Conservation (phyloP, 495 filamentous ascomycete genomes). For the Trichoderma orchidacearum region DNA sequence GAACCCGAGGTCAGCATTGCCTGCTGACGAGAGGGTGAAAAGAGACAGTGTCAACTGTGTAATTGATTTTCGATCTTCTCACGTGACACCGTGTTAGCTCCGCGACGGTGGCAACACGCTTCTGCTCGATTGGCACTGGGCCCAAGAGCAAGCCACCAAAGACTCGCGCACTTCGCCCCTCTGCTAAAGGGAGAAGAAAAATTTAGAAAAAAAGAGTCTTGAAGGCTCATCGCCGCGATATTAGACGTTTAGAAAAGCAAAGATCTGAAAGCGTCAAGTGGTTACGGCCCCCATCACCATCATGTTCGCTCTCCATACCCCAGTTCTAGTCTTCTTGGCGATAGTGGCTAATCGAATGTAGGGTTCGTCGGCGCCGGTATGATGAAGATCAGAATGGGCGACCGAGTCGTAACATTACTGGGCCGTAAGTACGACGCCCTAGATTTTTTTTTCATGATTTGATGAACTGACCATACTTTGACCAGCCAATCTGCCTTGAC, state of each 20-base stretch:
- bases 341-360: background rate
- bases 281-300: background rate
- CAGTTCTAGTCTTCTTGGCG: background rate
- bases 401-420: slow-evolving; percentile 9
- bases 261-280: background rate
- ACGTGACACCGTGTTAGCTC: background rate
- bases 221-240: no score
- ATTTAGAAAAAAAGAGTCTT: no score
- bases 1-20: no score
- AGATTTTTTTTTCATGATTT: background rate
- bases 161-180: no score
- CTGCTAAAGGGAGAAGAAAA: no score
- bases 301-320: background rate
- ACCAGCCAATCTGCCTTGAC: slow-evolving; percentile 57
- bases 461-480: background rate
- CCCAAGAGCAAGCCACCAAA: background rate
- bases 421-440: slow-evolving; percentile 15
- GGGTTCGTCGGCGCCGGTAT: background rate
- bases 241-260: background rate
- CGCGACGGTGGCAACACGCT: background rate
- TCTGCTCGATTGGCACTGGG: background rate
- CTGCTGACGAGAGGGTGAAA: no score
- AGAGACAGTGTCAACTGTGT: background rate
- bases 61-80: background rate
- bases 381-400: background rate